These are phyloP conservation scores for Peronospora destructor DNA, from an alignment of 352 stramenopile species.

Conservation along the genomic window DNA sequence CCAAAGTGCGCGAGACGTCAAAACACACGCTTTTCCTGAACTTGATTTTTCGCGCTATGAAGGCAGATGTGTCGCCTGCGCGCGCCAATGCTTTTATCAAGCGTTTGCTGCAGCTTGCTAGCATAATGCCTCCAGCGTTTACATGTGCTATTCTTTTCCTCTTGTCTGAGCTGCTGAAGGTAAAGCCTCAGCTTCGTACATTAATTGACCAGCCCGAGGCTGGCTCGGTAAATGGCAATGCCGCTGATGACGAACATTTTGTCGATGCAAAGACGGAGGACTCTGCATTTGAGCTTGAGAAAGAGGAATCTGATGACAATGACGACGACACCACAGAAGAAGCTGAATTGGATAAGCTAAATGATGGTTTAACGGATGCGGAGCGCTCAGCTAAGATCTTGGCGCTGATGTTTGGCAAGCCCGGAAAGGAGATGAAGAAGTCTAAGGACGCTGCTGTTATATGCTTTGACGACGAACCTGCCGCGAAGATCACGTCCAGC, in stretches of 20 bases:
- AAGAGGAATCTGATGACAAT: conserved; percentile 36
- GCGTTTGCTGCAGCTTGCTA: conserved; percentile 83
- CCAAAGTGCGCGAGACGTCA: conserved; percentile 85
- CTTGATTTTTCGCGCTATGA: conserved; percentile 96
- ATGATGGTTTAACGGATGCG: conserved; percentile 45
- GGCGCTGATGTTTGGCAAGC: conserved; percentile 55
- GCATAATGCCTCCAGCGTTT: conserved; percentile 81
- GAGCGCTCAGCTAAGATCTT: conserved; percentile 51
- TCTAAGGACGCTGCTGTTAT: conserved; percentile 18
- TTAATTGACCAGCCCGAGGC: conserved; percentile 62
- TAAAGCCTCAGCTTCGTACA: conserved; percentile 68
- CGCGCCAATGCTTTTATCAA: conserved; percentile 92
- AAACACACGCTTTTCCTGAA: conserved; percentile 97
- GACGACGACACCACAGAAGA: conserved; percentile 30
- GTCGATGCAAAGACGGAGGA: conserved; percentile 37
- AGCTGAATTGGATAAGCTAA: conserved; percentile 15
- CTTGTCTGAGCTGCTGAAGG: conserved; percentile 90
- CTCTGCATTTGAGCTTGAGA: conserved; percentile 33
- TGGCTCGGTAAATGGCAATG: conserved; percentile 4
- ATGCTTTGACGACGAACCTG: conserved; percentile 37
- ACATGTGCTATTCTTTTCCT: conserved; percentile 92
- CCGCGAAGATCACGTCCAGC: not conserved
- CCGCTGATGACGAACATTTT: conserved; percentile 52
- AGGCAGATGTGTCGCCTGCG: conserved; percentile 84
- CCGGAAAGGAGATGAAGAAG: conserved; percentile 14